phyloP scores from a whole-genome alignment of 768 basidiomycete genomes.

The Trichaptum fuscoviolaceum region DNA sequence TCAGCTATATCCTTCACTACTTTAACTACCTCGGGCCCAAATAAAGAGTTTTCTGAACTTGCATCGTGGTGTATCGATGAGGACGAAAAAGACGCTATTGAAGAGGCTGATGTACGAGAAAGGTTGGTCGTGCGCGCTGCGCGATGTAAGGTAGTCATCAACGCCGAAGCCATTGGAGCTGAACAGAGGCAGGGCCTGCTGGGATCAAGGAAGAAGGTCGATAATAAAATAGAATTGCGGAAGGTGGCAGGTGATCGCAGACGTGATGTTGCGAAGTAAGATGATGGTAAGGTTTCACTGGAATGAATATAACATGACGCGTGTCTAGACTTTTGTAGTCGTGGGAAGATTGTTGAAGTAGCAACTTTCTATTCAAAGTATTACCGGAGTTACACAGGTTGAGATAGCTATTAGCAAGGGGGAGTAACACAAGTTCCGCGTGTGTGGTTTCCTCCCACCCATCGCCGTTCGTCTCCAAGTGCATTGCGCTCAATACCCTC shows the following conservation, averaged over 20 bases:
- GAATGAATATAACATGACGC: not conserved
- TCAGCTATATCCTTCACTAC: not conserved
- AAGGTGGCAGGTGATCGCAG: not conserved
- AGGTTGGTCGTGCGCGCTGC: not conserved
- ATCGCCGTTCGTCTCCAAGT: slow-evolving; percentile 1
- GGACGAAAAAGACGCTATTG: not conserved
- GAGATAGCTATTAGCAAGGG: not conserved
- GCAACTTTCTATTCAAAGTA: not conserved
- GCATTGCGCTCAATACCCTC: not conserved
- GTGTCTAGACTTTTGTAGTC: slow-evolving; percentile 4
- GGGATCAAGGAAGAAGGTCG: not conserved
- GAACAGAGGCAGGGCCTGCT: not conserved
- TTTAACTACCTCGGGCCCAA: not conserved
- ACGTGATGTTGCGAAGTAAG: not conserved
- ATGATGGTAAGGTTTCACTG: not conserved
- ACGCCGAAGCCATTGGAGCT: not conserved
- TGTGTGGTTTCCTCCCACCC: slow-evolving; percentile 3
- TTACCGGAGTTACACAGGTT: not conserved
- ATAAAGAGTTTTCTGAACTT: not conserved
- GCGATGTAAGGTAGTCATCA: not conserved
- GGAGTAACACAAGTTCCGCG: slow-evolving; percentile 1
- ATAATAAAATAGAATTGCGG: not conserved
- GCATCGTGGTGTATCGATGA: not conserved
- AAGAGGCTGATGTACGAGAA: not conserved
- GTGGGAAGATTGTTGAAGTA: slow-evolving; percentile 5